Base-by-base conservation (phyloP, 1,139 yeast genomes). In the Yamadazyma conglobata region DNA sequence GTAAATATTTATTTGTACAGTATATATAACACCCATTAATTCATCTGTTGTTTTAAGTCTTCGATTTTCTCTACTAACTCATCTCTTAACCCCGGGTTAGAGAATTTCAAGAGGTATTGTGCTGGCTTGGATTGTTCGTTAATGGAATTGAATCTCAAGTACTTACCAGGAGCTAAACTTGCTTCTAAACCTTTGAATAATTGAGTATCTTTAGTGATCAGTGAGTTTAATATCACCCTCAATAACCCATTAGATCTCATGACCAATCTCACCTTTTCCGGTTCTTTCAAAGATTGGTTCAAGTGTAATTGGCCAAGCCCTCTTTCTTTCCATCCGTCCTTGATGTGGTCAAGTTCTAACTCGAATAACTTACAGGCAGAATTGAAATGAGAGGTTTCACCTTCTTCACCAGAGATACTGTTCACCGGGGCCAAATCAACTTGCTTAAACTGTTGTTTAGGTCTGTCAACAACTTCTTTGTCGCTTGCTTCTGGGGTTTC, bases 251-350 rank as follows among this genome's bases (percentile, higher is more conserved):
- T 86, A 4, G 95, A 80, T 52, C 99, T 77, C 96, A 93, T 89
- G 4, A 91, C 83, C 16, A 91, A 55, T 44, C 97, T 51, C 31
- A 59, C 57, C 30, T 57, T 50, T 15, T 46, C 42, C 4, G 58
- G 50, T 27, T 61, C 60, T 4, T 47, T 47, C 15, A 53, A 48
- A n/a, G 67, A 58, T 38, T 73, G 73, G 55, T 91, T 91, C 22
- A 93, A 73, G 54, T 86, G 95, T 11, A 93, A 60, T 4, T 79
- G 73, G 2, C 99, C 99, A 23, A 83, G 70, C 11, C 98, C 99
- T 47, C 95, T 75, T 56, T 93, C 98, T 54, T 85, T 91, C 98
- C 99, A 93, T 2, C 96, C 96, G 16, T 70, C 75, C 9, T 70
- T 56, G 1, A 83, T 70, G 24, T 75, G 70, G 1, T 79, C 60